Base-by-base conservation (phyloP, 2,329 filamentous ascomycete species). In the Cordyceps cicadae region DNA sequence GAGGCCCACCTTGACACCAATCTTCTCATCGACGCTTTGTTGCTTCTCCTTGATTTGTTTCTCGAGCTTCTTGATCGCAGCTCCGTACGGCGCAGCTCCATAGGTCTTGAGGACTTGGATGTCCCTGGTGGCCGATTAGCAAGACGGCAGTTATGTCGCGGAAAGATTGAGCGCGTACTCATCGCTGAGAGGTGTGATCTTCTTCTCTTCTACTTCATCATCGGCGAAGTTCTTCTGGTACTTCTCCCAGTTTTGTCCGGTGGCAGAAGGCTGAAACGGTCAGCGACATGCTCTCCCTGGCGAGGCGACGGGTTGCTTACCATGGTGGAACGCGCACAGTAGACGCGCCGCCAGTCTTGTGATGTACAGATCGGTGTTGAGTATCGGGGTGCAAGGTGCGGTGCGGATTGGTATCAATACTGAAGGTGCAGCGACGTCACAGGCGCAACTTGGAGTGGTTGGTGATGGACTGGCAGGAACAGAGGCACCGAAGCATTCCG, bases 31-130 rank as follows among this genome's bases (percentile, higher is more conserved):
- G 64, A 99, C 93, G 64, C 92, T 96, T 70, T 90, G 89, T 77
- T 99, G 94, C 77, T 96, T 96, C 75, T 99, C 94, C 76, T 97
- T 99, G 82, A 99, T 97, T 78, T 97, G 90, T 77, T 97, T 96
- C 79, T 99, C 94, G 64, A 99, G 88, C 79, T 94, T 95, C 84
- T 96, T 97, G 72, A 99, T 81, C 63, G 91, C 88, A 53, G 90
- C 88, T 67, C 91, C 93, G 71, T 99, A 99, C 37, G 94, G 94
- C 62, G 94, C 94, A 41, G 93, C 92, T 70, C 95, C 95, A 76
- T 99, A 99, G 64, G 94, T 99, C 81, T 97, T 99, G 69, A 99
- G 86, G 67, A 99, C 94, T 80, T 97, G 92, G 70, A 99, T 99
- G 80, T 99, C 94, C 81, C 93, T 97, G 65, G 64, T 66, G 63